Evolutionary conservation across 345 rosid species (phyloP).

Genomic region (Anacardium occidentale): DNA sequence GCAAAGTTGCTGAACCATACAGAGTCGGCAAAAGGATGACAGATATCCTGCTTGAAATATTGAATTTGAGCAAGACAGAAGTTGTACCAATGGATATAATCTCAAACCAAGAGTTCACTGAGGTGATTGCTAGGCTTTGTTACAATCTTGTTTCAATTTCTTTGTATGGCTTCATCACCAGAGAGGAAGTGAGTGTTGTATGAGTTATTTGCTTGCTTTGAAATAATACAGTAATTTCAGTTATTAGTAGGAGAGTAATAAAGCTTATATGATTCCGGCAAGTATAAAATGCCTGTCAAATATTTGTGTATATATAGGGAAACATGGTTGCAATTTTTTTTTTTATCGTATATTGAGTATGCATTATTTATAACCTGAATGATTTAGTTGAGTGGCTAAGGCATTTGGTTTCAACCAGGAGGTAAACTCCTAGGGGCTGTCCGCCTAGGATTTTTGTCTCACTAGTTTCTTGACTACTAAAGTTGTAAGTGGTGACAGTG

Average conservation of each 20-base stretch:
- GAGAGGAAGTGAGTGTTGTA: background rate
- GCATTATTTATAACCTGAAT: background rate
- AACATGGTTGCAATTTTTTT: background rate
- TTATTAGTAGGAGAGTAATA: background rate
- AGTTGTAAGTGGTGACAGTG: background rate
- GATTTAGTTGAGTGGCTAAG: background rate
- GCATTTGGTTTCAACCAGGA: background rate
- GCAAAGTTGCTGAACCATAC: constrained; percentile 74
- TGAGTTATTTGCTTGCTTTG: background rate
- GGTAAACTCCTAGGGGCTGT: background rate
- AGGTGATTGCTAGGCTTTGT: constrained; percentile 47
- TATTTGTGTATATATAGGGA: background rate
- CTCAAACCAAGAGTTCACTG: constrained; percentile 98
- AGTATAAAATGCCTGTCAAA: constrained; percentile 4
- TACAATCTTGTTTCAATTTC: background rate
- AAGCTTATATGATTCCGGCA: background rate
- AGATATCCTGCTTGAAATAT: constrained; percentile 70
- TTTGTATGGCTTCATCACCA: constrained; percentile 6
- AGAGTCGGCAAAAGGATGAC: constrained; percentile 87
- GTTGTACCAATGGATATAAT: constrained; percentile 78
- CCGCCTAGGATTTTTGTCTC: background rate
- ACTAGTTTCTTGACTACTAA: background rate
- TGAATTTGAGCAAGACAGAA: constrained; percentile 92
- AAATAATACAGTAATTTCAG: background rate
- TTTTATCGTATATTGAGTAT: background rate